Percentiles rank a stretch among this genome's conserved stretches.
Conservation (phyloP, 768 basidiomycete genomes). For the Chlorophyllum brunneum region DNA sequence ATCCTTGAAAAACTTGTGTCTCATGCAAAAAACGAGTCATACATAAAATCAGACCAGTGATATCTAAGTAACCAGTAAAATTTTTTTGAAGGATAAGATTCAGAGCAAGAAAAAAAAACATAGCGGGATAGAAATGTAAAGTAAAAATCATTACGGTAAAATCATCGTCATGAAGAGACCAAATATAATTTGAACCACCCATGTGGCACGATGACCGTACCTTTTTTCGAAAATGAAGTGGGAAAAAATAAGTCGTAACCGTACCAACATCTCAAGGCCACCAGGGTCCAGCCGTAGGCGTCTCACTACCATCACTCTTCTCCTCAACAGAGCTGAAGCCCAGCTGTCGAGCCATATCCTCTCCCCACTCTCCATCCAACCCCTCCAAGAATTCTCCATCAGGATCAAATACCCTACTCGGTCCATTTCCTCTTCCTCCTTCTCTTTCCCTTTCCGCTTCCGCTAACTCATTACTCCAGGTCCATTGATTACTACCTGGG, state of each 20-base stretch:
- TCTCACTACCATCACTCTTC: slow-evolving; percentile 9
- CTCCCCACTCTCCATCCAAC: slow-evolving; percentile 10
- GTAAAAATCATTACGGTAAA: too few relatives aligned
- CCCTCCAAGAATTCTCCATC: slow-evolving; percentile 13
- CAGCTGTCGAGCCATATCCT: slow-evolving; percentile 10
- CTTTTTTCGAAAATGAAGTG: not conserved
- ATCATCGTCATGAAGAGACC: too few relatives aligned
- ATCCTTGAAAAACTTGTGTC: too few relatives aligned
- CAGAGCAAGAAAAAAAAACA: too few relatives aligned
- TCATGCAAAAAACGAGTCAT: too few relatives aligned
- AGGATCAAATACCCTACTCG: slow-evolving; percentile 8
- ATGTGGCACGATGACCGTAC: too few relatives aligned
- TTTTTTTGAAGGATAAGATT: too few relatives aligned
- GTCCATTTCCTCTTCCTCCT: not conserved
- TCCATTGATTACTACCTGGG: slow-evolving; percentile 2
- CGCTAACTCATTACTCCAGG: slow-evolving; percentile 7
- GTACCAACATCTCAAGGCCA: not conserved
- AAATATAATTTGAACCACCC: too few relatives aligned
- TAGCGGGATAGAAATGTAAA: too few relatives aligned
- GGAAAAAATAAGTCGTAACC: not conserved
- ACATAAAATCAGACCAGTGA: too few relatives aligned
- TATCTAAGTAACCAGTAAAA: too few relatives aligned
- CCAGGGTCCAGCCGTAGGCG: not conserved
- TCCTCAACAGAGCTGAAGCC: slow-evolving; percentile 3
- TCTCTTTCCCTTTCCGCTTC: slow-evolving; percentile 1